These are phyloP conservation scores for Naegleria lovaniensis DNA, from an alignment of 208 protist genomes.

Conservation along the genomic window DNA sequence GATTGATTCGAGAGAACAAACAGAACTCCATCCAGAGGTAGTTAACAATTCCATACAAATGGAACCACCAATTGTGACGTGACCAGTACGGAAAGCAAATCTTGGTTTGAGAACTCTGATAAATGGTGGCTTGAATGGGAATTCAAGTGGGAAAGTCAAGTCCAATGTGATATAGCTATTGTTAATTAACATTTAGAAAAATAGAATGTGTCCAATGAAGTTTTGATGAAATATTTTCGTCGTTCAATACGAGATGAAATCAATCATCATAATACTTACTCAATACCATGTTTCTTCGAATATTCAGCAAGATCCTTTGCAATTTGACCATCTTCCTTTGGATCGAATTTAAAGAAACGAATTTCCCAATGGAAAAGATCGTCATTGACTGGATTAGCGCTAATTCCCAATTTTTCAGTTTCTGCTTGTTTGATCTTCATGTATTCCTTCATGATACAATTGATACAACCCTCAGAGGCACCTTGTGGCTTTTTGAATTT, in stretches of 20 bases:
- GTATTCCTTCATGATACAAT: constrained; percentile 40
- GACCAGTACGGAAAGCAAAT: constrained; percentile 41
- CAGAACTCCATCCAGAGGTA: constrained; percentile 49
- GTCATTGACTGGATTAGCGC: constrained; percentile 42
- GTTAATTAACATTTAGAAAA: too few relatives aligned
- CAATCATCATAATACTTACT: constrained; percentile 23
- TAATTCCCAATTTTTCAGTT: constrained; percentile 37
- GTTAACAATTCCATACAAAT: constrained; percentile 60
- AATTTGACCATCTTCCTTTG: constrained; percentile 32
- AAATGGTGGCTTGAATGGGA: constrained; percentile 50
- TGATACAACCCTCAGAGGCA: constrained; percentile 26
- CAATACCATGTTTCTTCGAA: constrained; percentile 15
- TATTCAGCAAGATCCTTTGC: constrained; percentile 37
- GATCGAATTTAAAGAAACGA: constrained; percentile 49
- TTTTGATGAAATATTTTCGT: too few relatives aligned
- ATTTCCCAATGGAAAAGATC: constrained; percentile 57
- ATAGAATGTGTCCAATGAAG: too few relatives aligned
- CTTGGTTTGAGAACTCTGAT: constrained; percentile 47
- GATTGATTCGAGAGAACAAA: constrained; percentile 45
- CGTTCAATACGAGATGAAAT: constrained; percentile 22
- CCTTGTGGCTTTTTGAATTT: constrained; percentile 28
- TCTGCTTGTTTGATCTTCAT: constrained; percentile 27
- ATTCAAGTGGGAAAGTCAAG: constrained; percentile 44
- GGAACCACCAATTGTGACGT: constrained; percentile 55
- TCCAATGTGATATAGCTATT: constrained; percentile 32